Evolutionary conservation across 345 rosid species (phyloP).

Genomic region (Mallotus nudiflorus): DNA sequence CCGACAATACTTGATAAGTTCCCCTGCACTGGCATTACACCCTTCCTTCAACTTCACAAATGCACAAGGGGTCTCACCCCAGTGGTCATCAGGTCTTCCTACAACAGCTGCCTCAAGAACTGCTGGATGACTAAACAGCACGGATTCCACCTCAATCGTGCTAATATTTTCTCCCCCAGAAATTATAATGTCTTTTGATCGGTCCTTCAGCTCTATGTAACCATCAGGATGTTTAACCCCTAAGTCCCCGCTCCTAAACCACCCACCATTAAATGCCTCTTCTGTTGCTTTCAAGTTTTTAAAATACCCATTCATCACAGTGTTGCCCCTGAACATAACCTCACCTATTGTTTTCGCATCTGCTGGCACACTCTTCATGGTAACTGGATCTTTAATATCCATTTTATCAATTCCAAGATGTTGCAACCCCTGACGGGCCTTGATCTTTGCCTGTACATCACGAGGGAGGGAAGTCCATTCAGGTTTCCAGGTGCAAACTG

Average conservation of each 20-base stretch:
- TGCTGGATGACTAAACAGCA: conserved; percentile 36
- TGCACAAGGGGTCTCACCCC: conserved; percentile 48
- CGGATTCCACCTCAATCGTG: conserved; percentile 41
- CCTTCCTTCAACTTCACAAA: conserved; percentile 49
- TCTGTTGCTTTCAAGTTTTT: conserved; percentile 36
- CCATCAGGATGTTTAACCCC: conserved; percentile 45
- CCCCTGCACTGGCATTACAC: conserved; percentile 24
- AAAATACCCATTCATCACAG: conserved; percentile 46
- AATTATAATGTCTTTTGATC: conserved; percentile 45
- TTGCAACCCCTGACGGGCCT: conserved; percentile 41
- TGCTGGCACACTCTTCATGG: conserved; percentile 37
- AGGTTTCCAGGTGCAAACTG: conserved; percentile 31
- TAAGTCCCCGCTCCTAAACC: conserved; percentile 47
- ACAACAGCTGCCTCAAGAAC: conserved; percentile 46
- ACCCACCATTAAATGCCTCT: conserved; percentile 40
- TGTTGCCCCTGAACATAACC: conserved; percentile 47
- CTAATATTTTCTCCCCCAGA: conserved; percentile 50
- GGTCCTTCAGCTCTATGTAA: conserved; percentile 42
- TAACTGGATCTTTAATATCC: conserved; percentile 41
- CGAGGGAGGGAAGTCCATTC: conserved; percentile 34
- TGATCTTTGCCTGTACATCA: conserved; percentile 36
- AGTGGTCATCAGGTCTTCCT: conserved; percentile 41
- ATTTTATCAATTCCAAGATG: conserved; percentile 37
- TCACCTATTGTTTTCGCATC: conserved; percentile 45
- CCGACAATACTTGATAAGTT: conserved; percentile 27